These are phyloP conservation scores for Rhizopogon sp. DNA, from an alignment of 768 basidiomycete species.

Conservation along the genomic window DNA sequence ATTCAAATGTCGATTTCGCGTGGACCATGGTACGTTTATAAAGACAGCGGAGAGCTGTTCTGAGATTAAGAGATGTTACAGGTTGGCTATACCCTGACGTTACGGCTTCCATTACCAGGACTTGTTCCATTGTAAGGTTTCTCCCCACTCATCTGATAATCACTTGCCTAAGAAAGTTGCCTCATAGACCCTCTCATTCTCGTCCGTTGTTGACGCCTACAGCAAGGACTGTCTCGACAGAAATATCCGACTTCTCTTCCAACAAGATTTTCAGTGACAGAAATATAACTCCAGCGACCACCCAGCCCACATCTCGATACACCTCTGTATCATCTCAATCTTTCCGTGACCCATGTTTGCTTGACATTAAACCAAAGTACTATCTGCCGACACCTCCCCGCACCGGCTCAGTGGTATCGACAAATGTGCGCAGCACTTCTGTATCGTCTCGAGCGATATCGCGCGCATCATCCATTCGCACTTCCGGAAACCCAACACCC, in stretches of 20 bases:
- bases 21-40: constrained; percentile 33
- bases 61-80: background rate
- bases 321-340: background rate
- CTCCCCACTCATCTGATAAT: background rate
- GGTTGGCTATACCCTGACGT: constrained; percentile 8
- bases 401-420: background rate
- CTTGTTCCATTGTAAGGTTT: background rate
- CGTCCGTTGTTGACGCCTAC: background rate
- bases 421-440: background rate
- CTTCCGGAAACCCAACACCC: constrained; percentile 31
- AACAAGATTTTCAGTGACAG: background rate
- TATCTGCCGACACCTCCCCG: background rate
- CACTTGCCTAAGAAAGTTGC: background rate
- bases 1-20: constrained; percentile 30
- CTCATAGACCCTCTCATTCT: background rate
- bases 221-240: background rate
- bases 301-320: background rate
- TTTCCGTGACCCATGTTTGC: background rate
- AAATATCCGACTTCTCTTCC: background rate
- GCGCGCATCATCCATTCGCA: constrained; percentile 6
- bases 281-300: background rate
- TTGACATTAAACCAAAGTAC: background rate
- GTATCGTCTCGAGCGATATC: constrained; percentile 2
- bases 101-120: background rate
- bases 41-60: background rate